Evolutionary conservation across 2,329 filamentous ascomycete genomes (phyloP).

Genomic region (Colletotrichum echinochloae): DNA sequence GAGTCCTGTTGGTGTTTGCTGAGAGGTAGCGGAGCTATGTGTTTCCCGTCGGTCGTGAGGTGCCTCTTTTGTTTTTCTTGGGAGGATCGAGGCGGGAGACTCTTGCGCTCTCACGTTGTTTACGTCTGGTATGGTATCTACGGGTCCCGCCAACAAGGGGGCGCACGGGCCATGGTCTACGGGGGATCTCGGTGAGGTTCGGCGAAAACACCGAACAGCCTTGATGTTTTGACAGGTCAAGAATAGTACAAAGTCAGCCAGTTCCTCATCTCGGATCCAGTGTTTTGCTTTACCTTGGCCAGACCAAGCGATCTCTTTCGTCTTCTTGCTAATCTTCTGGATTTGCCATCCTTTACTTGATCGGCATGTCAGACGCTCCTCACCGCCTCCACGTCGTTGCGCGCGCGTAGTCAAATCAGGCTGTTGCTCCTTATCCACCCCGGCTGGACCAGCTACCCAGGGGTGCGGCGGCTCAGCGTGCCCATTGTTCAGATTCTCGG

Average conservation of each 20-base stretch:
- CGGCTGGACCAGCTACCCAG: neutral
- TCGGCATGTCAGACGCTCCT: neutral
- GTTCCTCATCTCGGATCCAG: neutral
- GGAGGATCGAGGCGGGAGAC: neutral
- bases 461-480: neutral
- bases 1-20: neutral
- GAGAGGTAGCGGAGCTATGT: neutral
- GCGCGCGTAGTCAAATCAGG: neutral
- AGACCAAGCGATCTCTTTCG: too few relatives aligned
- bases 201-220: neutral
- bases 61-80: constrained; percentile 11
- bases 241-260: too few relatives aligned
- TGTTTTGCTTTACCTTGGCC: neutral
- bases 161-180: neutral
- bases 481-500: neutral
- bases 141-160: constrained; percentile 2
- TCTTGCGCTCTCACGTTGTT: constrained; percentile 21
- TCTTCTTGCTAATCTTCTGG: neutral
- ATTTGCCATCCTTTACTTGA: neutral
- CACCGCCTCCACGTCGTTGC: neutral
- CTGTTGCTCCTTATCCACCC: neutral
- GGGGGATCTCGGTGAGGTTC: neutral
- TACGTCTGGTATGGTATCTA: neutral
- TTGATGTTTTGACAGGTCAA: neutral
- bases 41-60: neutral